Evolutionary conservation across 2,329 filamentous ascomycete genomes (phyloP).

Genomic region (Akanthomyces uredinophilus): DNA sequence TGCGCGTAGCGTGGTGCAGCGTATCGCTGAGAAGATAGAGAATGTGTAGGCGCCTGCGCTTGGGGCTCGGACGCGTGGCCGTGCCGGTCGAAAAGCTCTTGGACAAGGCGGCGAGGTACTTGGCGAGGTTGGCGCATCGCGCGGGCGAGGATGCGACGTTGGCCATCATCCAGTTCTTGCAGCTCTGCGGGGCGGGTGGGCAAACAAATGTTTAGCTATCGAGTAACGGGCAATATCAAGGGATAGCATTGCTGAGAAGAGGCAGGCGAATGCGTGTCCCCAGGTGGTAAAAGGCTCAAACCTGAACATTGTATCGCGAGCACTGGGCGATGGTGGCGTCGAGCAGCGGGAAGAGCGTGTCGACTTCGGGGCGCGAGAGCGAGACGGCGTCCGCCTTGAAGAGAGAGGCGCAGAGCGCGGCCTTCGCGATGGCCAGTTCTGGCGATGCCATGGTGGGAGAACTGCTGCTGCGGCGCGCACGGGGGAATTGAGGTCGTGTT

Average conservation of each 20-base stretch:
- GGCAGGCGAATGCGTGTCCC: background rate
- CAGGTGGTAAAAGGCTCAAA: conserved; percentile 50
- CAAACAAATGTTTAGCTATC: conserved; percentile 14
- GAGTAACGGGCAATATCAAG: background rate
- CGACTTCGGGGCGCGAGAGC: conserved; percentile 63
- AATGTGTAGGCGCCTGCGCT: conserved; percentile 67
- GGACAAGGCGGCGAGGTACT: conserved; percentile 68
- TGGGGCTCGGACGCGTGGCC: conserved; percentile 45
- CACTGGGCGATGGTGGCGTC: conserved; percentile 63
- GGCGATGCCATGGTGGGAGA: conserved; percentile 55
- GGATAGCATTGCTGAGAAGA: background rate
- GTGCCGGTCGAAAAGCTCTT: conserved; percentile 33
- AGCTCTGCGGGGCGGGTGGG: conserved; percentile 56
- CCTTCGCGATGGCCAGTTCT: conserved; percentile 72
- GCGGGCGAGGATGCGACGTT: conserved; percentile 63
- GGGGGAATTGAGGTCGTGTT: background rate
- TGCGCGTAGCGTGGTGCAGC: conserved; percentile 61
- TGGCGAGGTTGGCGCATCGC: conserved; percentile 64
- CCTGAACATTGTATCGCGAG: conserved; percentile 80
- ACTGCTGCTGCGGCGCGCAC: background rate
- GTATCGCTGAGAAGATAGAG: conserved; percentile 76
- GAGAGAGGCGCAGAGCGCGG: conserved; percentile 68
- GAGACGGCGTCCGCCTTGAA: conserved; percentile 69
- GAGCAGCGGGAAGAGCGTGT: conserved; percentile 62
- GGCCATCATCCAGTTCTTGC: conserved; percentile 78